Evolutionary conservation across 2,329 filamentous ascomycete genomes (phyloP).

Genomic region (Colletotrichum spaethianum): DNA sequence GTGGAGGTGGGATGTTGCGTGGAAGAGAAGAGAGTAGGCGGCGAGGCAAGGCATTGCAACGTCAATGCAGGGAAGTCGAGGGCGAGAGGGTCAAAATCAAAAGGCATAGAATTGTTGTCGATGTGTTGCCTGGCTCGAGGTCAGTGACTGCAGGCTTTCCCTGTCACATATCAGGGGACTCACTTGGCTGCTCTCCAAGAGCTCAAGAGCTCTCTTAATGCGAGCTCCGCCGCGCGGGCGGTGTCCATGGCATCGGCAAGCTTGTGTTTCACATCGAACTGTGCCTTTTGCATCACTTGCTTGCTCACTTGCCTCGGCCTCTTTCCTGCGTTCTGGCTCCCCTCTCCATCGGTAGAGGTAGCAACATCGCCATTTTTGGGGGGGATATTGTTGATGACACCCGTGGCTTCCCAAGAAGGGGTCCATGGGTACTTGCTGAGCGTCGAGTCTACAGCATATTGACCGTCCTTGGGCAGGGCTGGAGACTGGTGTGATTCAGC

Average conservation of each 20-base stretch:
- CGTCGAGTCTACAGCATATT: conserved; percentile 61
- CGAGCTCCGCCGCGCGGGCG: conserved; percentile 87
- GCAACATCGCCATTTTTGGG: conserved; percentile 46
- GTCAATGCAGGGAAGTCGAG: conserved; percentile 90
- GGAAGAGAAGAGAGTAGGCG: conserved; percentile 85
- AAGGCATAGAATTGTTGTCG: conserved; percentile 69
- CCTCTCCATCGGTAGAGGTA: conserved; percentile 45
- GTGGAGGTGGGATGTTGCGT: conserved; percentile 83
- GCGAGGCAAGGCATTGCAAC: conserved; percentile 83
- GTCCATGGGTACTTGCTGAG: conserved; percentile 70
- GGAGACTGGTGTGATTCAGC: conserved; percentile 54
- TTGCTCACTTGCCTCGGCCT: conserved; percentile 62
- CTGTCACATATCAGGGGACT: conserved; percentile 47
- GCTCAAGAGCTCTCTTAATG: conserved; percentile 84
- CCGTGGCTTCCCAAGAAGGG: conserved; percentile 81
- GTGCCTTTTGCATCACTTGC: conserved; percentile 70
- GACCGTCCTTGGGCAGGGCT: conserved; percentile 57
- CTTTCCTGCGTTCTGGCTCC: conserved; percentile 52
- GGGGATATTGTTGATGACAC: conserved; percentile 82
- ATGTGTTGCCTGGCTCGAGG: conserved; percentile 63
- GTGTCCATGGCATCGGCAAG: conserved; percentile 81
- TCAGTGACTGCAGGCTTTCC: conserved; percentile 22
- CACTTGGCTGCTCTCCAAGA: conserved; percentile 89
- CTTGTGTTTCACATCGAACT: conserved; percentile 75
- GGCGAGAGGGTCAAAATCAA: conserved; percentile 87